Evolutionary conservation across 768 basidiomycete genomes (phyloP).

Genomic region (Mycena crocata): DNA sequence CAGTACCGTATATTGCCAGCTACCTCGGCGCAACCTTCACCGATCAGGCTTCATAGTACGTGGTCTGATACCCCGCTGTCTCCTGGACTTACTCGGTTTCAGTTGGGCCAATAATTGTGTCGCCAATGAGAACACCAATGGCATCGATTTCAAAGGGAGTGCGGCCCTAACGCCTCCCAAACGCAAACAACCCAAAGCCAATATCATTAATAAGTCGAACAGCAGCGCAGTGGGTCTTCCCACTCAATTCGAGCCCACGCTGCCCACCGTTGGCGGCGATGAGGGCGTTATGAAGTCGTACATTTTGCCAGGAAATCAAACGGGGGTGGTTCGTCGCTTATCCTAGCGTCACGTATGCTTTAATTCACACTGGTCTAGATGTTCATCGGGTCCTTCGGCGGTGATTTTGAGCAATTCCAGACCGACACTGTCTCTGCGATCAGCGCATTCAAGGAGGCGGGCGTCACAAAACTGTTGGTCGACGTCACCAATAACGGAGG

Average conservation of each 20-base stretch:
- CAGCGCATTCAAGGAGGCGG: conserved; percentile 56
- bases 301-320: conserved; percentile 65
- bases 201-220: conserved; percentile 57
- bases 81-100: conserved; percentile 14
- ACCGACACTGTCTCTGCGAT: conserved; percentile 59
- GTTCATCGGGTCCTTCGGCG: conserved; percentile 70
- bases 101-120: conserved; percentile 74
- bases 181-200: conserved; percentile 47
- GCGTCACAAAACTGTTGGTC: conserved; percentile 63
- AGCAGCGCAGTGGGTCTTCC: conserved; percentile 59
- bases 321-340: conserved; percentile 63
- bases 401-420: conserved; percentile 64
- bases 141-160: conserved; percentile 53
- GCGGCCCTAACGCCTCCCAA: conserved; percentile 11
- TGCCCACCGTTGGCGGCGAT: conserved; percentile 58
- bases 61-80: conserved; percentile 6
- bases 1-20: conserved; percentile 63
- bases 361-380: conserved; percentile 49
- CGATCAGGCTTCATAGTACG: conserved; percentile 64
- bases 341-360: background rate
- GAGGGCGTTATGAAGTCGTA: conserved; percentile 66
- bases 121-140: conserved; percentile 61
- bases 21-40: conserved; percentile 62
- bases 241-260: conserved; percentile 57
- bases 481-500: conserved; percentile 75